These are phyloP conservation scores for Podaxis sp. DNA, from an alignment of 768 basidiomycete genomes.

Conservation along the genomic window DNA sequence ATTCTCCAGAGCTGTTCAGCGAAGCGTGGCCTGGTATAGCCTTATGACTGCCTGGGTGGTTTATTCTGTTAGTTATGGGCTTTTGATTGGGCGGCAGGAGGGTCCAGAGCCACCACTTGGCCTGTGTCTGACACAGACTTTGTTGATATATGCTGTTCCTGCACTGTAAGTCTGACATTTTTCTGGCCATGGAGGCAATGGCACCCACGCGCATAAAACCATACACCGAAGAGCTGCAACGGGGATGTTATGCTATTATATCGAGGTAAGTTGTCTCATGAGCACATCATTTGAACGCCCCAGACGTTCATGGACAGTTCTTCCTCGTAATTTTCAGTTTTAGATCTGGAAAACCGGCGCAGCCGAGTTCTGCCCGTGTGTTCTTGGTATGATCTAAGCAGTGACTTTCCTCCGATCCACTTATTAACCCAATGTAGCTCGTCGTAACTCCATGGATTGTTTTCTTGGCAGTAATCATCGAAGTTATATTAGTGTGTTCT, in stretches of 20 bases:
- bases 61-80: background rate
- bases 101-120: background rate
- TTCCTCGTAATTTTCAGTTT: too few species aligned
- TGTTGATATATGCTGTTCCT: too few species aligned
- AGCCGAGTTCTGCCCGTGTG: background rate
- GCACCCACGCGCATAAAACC: too few species aligned
- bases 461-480: background rate
- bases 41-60: background rate
- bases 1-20: conserved; percentile 2
- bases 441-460: conserved; percentile 1
- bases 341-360: background rate
- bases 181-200: too few species aligned
- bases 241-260: too few species aligned
- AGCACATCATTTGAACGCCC: conserved; percentile 7
- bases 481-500: background rate
- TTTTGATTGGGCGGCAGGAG: background rate
- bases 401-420: background rate
- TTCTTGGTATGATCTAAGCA: background rate
- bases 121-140: too few species aligned
- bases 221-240: too few species aligned
- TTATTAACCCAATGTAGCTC: background rate
- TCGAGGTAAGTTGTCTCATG: background rate
- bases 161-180: too few species aligned
- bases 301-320: too few species aligned
- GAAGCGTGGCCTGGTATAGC: background rate